phyloP scores from a whole-genome alignment of 169 alveolate species.

The Plasmodium gonderi region DNA sequence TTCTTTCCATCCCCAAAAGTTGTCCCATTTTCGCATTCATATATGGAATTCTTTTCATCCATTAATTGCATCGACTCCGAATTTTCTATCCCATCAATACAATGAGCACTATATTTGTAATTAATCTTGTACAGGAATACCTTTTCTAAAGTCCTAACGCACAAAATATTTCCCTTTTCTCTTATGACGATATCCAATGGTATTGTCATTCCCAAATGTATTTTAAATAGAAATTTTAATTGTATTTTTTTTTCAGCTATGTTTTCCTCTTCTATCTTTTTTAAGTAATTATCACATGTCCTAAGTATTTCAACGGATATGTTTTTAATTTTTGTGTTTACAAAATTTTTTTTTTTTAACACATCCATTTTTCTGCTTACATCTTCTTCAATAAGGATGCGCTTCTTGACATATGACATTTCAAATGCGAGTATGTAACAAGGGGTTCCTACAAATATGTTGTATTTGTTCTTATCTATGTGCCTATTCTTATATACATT shows the following conservation, averaged over 20 bases:
- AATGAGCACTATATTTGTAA: slow-evolving; percentile 14
- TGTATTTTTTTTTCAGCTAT: slow-evolving; percentile 13
- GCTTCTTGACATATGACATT: slow-evolving; percentile 7
- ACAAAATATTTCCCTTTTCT: slow-evolving; percentile 59
- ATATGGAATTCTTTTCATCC: neutral
- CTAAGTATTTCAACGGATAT: slow-evolving; percentile 21
- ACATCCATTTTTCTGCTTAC: neutral
- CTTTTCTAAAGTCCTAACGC: slow-evolving; percentile 60
- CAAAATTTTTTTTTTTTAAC: slow-evolving; percentile 7
- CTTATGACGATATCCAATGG: slow-evolving; percentile 66
- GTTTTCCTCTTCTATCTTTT: neutral
- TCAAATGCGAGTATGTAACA: slow-evolving; percentile 47
- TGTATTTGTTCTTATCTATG: slow-evolving; percentile 10
- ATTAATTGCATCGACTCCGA: neutral
- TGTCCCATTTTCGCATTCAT: neutral
- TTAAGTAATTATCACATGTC: slow-evolving; percentile 8
- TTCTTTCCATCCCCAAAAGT: neutral
- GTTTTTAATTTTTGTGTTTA: slow-evolving; percentile 12
- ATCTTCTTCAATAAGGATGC: neutral
- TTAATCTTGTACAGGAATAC: slow-evolving; percentile 50
- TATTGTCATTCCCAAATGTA: slow-evolving; percentile 44
- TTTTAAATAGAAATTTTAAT: slow-evolving; percentile 56
- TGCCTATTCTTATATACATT: slow-evolving; percentile 9
- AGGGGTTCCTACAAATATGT: slow-evolving; percentile 59
- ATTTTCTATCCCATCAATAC: neutral